A percentile compares a stretch with the other conserved stretches of the same genome.
phyloP scores from a whole-genome alignment of 139 green algal genomes.

The Asterochloris sp. region DNA sequence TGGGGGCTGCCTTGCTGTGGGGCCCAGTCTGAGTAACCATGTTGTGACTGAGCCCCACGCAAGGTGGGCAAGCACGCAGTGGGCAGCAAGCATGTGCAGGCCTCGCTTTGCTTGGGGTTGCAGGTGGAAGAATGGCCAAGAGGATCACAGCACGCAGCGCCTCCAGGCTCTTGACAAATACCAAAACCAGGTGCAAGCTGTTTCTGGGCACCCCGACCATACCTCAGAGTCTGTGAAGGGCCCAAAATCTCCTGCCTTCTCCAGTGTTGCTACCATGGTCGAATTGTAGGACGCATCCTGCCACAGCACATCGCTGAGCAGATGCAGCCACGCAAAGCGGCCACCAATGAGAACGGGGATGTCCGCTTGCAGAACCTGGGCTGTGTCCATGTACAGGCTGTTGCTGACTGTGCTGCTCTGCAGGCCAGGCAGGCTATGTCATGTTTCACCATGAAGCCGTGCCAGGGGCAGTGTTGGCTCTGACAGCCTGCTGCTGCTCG shows the following conservation, averaged over 20 bases:
- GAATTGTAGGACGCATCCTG: constrained; percentile 12
- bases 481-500: not conserved
- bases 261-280: not conserved
- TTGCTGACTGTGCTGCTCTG: not conserved
- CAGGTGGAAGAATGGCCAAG: too few relatives aligned
- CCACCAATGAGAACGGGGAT: not conserved
- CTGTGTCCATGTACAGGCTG: not conserved
- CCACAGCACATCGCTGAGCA: not conserved
- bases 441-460: not conserved
- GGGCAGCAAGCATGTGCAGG: too few relatives aligned
- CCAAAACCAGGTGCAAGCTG: too few relatives aligned
- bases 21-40: too few relatives aligned
- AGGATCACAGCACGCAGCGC: too few relatives aligned
- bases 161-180: too few relatives aligned
- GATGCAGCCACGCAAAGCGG: constrained; percentile 12
- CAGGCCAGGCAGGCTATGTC: not conserved
- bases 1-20: too few relatives aligned
- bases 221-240: constrained; percentile 16
- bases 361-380: not conserved
- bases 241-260: constrained; percentile 14
- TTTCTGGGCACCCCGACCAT: too few relatives aligned
- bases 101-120: too few relatives aligned
- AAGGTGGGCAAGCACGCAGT: too few relatives aligned
- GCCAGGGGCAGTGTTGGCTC: too few relatives aligned
- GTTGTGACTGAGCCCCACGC: too few relatives aligned